Evolutionary conservation across 2,329 filamentous ascomycete genomes (phyloP), one percentile per base, ranked within the genome.

Genomic region (Camillea tinctor): DNA sequence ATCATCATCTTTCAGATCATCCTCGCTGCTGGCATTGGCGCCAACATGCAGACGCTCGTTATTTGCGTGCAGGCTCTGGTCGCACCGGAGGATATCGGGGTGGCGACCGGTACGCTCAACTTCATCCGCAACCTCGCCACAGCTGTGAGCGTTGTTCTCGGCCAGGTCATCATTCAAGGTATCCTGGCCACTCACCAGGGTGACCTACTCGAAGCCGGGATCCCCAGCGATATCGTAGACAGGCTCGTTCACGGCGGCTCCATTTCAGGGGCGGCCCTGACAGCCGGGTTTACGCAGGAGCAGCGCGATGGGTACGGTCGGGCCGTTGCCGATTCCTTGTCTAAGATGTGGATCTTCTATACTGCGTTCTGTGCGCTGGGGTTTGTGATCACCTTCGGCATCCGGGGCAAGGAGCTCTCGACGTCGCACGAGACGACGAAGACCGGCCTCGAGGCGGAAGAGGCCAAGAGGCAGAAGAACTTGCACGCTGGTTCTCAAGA

Each of bases 121-220:
- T 84, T 84, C 64, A 75, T 81, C 3, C 79, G 85, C 13, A 84
- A 84, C 58, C 74, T 87, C 4, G 83, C 81, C 2, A 85, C 81
- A 0, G 77, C 80, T 4, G 77, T 81, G n/a, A 80, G 79, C 1
- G 77, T 86, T 52, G 83, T 87, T 1, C 76, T 88, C 40, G 86
- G 86, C 15, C 80, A 82, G 15, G 83, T 87, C 13, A 76, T 88
- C 17, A 87, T 88, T 72, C 83, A 87, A 70, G 87, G 88, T 69
- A 19, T 44, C 23, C 50, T 59, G 56, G 50, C 49, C 19, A 20
- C 55, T 19, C 55, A 57, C n/a, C 51, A 49, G 13, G 50, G 26
- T 2, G 50, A 57, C 51, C 22, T 24, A 0, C 7, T 50, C 23
- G 19, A 22, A 11, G 36, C 50, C 44, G 13, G 48, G 48, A n/a